Percentiles rank a stretch among this genome's conserved stretches.
Conservation (phyloP, 169 alveolate genomes). For the Eimeria tenella region DNA sequence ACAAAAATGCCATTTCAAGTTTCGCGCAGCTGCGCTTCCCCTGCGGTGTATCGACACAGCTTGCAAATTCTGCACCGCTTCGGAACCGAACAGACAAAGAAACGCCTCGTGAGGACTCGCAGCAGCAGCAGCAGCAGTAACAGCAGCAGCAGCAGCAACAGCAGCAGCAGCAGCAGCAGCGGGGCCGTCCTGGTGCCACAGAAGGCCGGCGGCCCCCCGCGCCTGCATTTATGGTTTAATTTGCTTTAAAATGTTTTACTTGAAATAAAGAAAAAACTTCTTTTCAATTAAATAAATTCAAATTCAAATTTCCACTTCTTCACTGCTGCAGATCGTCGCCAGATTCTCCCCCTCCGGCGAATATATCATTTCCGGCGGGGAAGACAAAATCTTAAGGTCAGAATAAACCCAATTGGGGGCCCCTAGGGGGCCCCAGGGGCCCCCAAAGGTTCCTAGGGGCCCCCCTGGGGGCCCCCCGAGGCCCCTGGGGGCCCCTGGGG, state of each 20-base stretch:
- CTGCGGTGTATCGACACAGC: background rate
- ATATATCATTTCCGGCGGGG: constrained; percentile 58
- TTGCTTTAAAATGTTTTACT: background rate
- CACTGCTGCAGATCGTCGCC: constrained; percentile 49
- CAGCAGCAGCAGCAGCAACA: background rate
- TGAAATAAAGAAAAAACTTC: background rate
- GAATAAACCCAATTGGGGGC: too few species aligned
- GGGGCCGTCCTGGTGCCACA: too few species aligned
- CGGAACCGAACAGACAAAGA: background rate
- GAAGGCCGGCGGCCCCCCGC: too few species aligned
- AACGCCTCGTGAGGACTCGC: constrained; percentile 16
- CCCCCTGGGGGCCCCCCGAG: too few species aligned
- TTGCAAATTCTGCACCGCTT: constrained; percentile 13
- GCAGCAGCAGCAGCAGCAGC: too few species aligned
- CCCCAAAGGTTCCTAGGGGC: too few species aligned
- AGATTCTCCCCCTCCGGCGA: constrained; percentile 74
- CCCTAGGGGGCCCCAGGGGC: too few species aligned
- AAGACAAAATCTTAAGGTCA: constrained; percentile 12
- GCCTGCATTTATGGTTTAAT: too few species aligned
- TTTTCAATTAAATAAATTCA: background rate
- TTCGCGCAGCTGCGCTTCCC: background rate
- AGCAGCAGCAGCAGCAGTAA: background rate
- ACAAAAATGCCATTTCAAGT: background rate
- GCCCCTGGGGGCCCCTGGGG: too few species aligned
- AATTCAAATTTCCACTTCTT: background rate